A percentile compares a stretch with the other conserved stretches of the same genome.
Evolutionary conservation across 2,329 filamentous ascomycete species (phyloP).

Genomic region (Dryadomyces quercus-mongolicae): DNA sequence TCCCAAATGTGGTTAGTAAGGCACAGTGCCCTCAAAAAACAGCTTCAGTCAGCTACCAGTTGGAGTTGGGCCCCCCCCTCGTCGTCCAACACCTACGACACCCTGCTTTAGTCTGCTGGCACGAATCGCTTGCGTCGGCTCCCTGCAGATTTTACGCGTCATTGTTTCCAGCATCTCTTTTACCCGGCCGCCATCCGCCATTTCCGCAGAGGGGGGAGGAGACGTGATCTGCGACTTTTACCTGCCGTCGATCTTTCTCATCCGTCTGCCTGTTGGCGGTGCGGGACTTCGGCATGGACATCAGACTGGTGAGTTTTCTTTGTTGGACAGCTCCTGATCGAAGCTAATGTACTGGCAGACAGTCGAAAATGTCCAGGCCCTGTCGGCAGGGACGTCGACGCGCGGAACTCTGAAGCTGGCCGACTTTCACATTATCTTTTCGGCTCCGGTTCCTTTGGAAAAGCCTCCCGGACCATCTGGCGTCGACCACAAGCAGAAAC

Average conservation of each 20-base stretch:
- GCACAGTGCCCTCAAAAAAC: not conserved
- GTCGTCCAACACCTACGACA: not conserved
- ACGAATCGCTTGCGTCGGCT: not conserved
- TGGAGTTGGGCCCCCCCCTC: not conserved
- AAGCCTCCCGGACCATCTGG: slow-evolving; percentile 14
- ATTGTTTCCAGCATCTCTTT: no score
- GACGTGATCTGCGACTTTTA: not conserved
- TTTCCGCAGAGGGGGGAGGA: not conserved
- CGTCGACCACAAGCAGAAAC: slow-evolving; percentile 6
- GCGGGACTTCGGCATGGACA: not conserved
- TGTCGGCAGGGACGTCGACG: slow-evolving; percentile 45
- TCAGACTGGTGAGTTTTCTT: not conserved
- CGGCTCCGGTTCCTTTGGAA: slow-evolving; percentile 25
- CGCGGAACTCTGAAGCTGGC: slow-evolving; percentile 48
- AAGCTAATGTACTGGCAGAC: slow-evolving; percentile 21
- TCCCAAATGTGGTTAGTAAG: slow-evolving; percentile 1
- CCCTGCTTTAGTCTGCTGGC: not conserved
- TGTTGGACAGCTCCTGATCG: not conserved
- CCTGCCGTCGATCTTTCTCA: not conserved
- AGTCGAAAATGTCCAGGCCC: slow-evolving; percentile 47
- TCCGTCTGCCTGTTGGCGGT: not conserved
- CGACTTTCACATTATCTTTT: slow-evolving; percentile 49
- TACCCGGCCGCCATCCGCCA: no score
- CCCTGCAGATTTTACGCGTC: no score
- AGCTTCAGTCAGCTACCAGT: not conserved